These are phyloP conservation scores for Serendipita sp. DNA, from an alignment of 768 basidiomycete species.

Conservation along the genomic window DNA sequence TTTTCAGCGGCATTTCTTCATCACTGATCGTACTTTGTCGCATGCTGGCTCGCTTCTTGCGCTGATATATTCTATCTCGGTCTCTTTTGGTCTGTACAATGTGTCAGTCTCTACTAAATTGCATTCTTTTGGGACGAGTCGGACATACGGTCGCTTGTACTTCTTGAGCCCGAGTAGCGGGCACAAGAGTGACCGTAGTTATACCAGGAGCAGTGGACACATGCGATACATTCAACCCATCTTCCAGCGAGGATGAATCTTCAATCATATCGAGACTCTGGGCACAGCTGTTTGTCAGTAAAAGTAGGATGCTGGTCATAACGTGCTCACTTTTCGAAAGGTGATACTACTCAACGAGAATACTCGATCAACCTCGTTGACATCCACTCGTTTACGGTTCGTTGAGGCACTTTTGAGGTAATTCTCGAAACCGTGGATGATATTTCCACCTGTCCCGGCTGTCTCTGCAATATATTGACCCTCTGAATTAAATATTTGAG, in stretches of 20 bases:
- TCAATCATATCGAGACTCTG: background rate
- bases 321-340: slow-evolving; percentile 41
- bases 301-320: background rate
- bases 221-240: background rate
- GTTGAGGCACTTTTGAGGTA: slow-evolving; percentile 65
- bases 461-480: slow-evolving; percentile 64
- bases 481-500: slow-evolving; percentile 64
- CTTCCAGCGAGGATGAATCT: background rate
- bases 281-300: background rate
- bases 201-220: slow-evolving; percentile 39
- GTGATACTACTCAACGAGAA: slow-evolving; percentile 73
- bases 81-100: slow-evolving; percentile 61
- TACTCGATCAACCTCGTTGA: slow-evolving; percentile 59
- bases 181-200: slow-evolving; percentile 62
- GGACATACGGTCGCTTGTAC: slow-evolving; percentile 15
- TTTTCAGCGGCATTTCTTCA: slow-evolving; percentile 30
- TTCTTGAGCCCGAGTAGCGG: slow-evolving; percentile 51
- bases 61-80: slow-evolving; percentile 67
- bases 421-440: slow-evolving; percentile 73
- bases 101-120: slow-evolving; percentile 15
- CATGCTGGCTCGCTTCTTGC: slow-evolving; percentile 50
- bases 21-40: slow-evolving; percentile 46
- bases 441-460: slow-evolving; percentile 63
- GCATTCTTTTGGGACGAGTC: background rate
- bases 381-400: slow-evolving; percentile 54